Conservation (phyloP, 805 yeast species). For the Teunomyces tritomae region DNA sequence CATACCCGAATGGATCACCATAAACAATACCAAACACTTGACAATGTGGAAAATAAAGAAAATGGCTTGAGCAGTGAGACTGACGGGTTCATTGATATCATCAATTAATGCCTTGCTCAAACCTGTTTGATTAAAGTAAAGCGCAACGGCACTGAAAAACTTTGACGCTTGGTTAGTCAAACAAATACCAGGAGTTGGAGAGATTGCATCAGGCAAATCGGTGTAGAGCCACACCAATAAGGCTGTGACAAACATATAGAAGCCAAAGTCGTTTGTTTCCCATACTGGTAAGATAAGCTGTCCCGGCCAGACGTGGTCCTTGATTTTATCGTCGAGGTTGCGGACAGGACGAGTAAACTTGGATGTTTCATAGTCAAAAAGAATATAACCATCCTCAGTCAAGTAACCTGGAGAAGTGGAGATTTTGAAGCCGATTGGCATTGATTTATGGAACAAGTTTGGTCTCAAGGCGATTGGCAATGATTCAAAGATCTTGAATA, state of each 20-base stretch:
- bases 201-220: constrained; percentile 83
- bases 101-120: constrained; percentile 47
- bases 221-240: constrained; percentile 80
- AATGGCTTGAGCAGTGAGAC: constrained; percentile 52
- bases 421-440: constrained; percentile 64
- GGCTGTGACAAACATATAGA: constrained; percentile 35
- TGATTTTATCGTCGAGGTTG: constrained; percentile 47
- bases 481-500: constrained; percentile 58
- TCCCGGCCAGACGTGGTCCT: constrained; percentile 79
- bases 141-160: constrained; percentile 19
- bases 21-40: constrained; percentile 56
- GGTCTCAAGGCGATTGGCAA: constrained; percentile 82
- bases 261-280: constrained; percentile 47
- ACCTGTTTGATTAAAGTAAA: constrained; percentile 34
- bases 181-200: constrained; percentile 92
- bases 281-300: constrained; percentile 80
- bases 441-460: constrained; percentile 61
- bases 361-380: constrained; percentile 63
- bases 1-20: constrained; percentile 63
- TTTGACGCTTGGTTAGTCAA: constrained; percentile 57
- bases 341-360: constrained; percentile 45
- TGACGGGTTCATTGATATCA: constrained; percentile 44
- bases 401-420: constrained; percentile 73
- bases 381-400: constrained; percentile 77
- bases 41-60: constrained; percentile 73